Conservation (phyloP, 306 rosid genomes). For the Casuarina equisetifolia region DNA sequence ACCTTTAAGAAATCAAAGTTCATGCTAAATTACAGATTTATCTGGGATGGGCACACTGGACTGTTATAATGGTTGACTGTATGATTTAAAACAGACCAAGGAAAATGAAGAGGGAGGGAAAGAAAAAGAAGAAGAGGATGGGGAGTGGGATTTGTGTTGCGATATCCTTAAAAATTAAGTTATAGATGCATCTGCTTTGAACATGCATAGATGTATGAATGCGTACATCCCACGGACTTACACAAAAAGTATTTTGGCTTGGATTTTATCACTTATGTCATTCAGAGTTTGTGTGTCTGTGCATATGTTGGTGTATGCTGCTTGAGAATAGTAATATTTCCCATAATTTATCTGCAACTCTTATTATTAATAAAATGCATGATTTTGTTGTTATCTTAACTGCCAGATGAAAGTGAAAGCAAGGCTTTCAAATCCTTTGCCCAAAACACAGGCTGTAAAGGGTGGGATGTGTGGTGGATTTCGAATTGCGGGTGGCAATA, state of each 20-base stretch:
- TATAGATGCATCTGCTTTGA: not conserved
- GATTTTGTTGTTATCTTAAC: conserved; percentile 18
- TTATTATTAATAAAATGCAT: conserved; percentile 9
- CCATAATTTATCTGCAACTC: conserved; percentile 15
- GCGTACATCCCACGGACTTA: not conserved
- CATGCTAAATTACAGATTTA: not conserved
- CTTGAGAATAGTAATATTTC: not conserved
- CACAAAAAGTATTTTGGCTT: not conserved
- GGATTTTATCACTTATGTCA: conserved; percentile 3
- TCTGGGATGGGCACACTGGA: conserved; percentile 13
- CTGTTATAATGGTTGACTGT: not conserved
- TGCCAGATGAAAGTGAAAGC: conserved; percentile 68
- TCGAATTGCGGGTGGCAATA: conserved; percentile 57
- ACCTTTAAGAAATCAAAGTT: not conserved
- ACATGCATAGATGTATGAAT: not conserved
- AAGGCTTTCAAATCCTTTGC: conserved; percentile 88
- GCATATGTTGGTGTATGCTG: not conserved
- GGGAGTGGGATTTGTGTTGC: not conserved
- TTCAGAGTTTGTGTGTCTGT: not conserved
- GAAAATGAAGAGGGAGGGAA: not conserved
- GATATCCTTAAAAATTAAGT: not conserved
- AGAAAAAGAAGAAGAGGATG: not conserved
- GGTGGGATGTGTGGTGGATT: conserved; percentile 86
- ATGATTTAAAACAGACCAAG: conserved; percentile 2
- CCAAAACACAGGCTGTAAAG: conserved; percentile 79